phyloP scores from a whole-genome alignment of 2,329 filamentous ascomycete genomes.

The Colletotrichum lini region DNA sequence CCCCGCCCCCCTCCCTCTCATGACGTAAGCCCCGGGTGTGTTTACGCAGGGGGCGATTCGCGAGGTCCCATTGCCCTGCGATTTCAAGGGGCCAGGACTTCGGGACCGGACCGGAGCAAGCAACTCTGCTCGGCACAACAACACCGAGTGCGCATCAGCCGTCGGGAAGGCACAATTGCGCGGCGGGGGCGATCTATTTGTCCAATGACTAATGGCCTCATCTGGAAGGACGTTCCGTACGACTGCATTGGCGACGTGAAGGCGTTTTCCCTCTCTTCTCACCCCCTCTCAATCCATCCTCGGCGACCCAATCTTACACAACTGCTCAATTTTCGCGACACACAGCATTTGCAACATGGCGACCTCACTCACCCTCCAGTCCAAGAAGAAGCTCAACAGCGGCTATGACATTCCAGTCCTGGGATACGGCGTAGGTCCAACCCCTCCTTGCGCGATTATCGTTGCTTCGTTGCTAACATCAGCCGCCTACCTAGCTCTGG shows the following conservation, averaged over 20 bases:
- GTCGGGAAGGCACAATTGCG: slow-evolving; percentile 15
- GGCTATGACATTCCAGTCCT: slow-evolving; percentile 67
- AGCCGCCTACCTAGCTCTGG: slow-evolving; percentile 64
- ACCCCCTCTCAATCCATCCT: not conserved
- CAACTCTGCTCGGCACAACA: slow-evolving; percentile 28
- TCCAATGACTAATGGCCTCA: slow-evolving; percentile 36
- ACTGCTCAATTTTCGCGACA: not conserved
- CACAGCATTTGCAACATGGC: slow-evolving; percentile 55
- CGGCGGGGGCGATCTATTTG: not conserved
- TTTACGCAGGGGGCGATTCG: slow-evolving; percentile 7
- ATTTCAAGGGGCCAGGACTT: not conserved
- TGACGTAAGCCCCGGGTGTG: slow-evolving; percentile 27
- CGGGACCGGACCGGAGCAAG: not conserved
- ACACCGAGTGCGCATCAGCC: slow-evolving; percentile 36
- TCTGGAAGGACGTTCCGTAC: slow-evolving; percentile 11
- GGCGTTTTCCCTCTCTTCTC: not conserved
- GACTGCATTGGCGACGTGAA: not conserved
- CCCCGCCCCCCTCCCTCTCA: slow-evolving; percentile 24
- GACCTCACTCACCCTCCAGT: slow-evolving; percentile 59
- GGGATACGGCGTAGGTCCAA: slow-evolving; percentile 66
- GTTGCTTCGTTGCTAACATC: slow-evolving; percentile 27
- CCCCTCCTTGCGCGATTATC: slow-evolving; percentile 26
- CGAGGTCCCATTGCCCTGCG: not conserved
- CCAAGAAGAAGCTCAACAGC: slow-evolving; percentile 67
- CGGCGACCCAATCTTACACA: not conserved